Percentiles rank a stretch among this genome's conserved stretches.
Evolutionary conservation across 139 green algal species (phyloP).

Genomic region (Chlorella sorokiniana): DNA sequence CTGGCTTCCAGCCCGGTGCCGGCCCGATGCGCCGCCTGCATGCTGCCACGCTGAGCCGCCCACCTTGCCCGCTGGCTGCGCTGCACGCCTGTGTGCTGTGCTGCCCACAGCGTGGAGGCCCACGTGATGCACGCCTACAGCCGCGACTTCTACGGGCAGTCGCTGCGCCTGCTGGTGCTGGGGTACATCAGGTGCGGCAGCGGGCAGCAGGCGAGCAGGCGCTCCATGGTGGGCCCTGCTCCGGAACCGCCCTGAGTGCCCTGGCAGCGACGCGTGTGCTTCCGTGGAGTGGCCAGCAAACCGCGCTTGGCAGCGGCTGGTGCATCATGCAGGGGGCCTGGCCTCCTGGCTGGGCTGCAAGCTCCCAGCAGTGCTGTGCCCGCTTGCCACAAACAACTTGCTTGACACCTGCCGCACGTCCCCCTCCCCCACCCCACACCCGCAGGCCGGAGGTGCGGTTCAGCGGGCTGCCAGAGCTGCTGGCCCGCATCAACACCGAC

Average conservation of each 20-base stretch:
- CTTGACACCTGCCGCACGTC: no score
- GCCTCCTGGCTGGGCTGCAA: no score
- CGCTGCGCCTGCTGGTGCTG: slow-evolving; percentile 60
- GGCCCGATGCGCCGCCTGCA: no score
- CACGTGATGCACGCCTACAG: slow-evolving; percentile 87
- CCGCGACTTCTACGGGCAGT: slow-evolving; percentile 63
- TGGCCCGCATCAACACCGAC: slow-evolving; percentile 77
- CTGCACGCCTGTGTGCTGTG: background rate
- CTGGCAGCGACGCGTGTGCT: background rate
- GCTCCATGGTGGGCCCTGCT: background rate
- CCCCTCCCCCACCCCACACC: background rate
- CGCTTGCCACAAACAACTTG: no score
- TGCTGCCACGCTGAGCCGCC: background rate
- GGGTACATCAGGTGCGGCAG: slow-evolving; percentile 76
- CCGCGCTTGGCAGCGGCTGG: no score
- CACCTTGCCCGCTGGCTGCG: background rate
- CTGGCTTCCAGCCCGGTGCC: no score
- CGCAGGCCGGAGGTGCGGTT: slow-evolving; percentile 85
- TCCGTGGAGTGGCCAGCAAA: no score
- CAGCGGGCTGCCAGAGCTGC: slow-evolving; percentile 65
- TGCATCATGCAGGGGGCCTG: no score
- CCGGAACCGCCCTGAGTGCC: background rate
- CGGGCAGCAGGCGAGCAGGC: no score
- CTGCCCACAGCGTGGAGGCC: slow-evolving; percentile 64
- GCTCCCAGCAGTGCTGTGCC: no score